Base-by-base conservation (phyloP, 2,329 filamentous ascomycete genomes). In the Neoascochyta sp. region DNA sequence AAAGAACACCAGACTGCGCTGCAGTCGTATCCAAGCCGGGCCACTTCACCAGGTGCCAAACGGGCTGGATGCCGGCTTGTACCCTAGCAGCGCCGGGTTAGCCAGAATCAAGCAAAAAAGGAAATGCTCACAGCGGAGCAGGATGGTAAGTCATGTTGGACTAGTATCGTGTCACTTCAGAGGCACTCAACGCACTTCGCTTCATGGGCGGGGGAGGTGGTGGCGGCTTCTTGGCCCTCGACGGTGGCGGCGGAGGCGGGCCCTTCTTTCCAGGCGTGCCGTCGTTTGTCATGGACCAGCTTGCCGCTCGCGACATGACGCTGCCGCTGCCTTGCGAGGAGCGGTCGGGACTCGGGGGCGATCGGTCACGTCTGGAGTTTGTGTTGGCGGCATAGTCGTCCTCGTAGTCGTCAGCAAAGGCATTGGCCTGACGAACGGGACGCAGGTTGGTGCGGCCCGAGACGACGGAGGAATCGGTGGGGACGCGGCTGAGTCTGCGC, bases 161-260 rank as follows among this genome's bases (percentile, higher is more conserved):
- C 43, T 52, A 62, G 47, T 62, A 62, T 53, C 55, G 54, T 32
- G 57, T 52, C 26, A 59, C 41, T 43, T 59, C 55, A 29, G 54
- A 55, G 34, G 56, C 50, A 47, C 67, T 71, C 50, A 71, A 54
- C 39, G 65, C 66, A 57, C 65, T 71, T 44, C 76, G 66, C 68
- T 82, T 82, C 64, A 78, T 73, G 13, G 80, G 79, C 8, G 76
- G 76, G 13, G 77, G 79, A 20, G 76, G 76, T 37, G 79, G 77
- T 13, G 75, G 73, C 9, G 78, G 77, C 60, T 83, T 83, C 69
- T 81, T 83, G 19, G 74, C 64, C 51, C 78, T 66, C 13, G 73
- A 74, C 14, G 79, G 80, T 12, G 80, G 79, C 25, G 77, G 75
- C 12, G 59, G 59, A 22, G 59, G 56, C 24, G 70, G 71, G 59